phyloP scores from a whole-genome alignment of 768 basidiomycete genomes.

The Phlebiopsis gigantea region DNA sequence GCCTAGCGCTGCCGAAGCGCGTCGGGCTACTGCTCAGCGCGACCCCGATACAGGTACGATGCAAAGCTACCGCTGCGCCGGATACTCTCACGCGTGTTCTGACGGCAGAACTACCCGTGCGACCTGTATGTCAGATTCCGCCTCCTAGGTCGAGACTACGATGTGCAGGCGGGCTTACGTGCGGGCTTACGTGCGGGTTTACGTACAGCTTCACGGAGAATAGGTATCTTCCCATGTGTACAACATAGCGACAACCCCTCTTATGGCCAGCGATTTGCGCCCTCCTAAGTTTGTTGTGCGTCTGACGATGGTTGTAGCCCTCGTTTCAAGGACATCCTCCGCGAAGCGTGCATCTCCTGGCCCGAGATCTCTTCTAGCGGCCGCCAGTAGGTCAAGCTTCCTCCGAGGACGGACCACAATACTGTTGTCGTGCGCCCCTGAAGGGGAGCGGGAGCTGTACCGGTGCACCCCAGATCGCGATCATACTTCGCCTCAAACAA shows the following conservation, averaged over 20 bases:
- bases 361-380: background rate
- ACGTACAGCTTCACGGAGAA: background rate
- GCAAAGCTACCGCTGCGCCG: background rate
- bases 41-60: slow-evolving; percentile 8
- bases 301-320: no score
- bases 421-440: background rate
- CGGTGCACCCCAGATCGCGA: background rate
- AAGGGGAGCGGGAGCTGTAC: background rate
- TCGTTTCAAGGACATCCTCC: background rate
- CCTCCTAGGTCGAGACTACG: background rate
- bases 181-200: no score
- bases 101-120: slow-evolving; percentile 1
- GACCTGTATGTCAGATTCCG: background rate
- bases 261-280: background rate
- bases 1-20: background rate
- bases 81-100: no score
- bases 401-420: background rate
- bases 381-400: background rate
- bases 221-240: background rate
- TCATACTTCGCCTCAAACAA: background rate
- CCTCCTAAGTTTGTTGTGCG: no score
- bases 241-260: background rate
- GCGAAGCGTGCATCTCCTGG: background rate
- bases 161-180: no score
- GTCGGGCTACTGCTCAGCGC: slow-evolving; percentile 1